Percentiles rank a stretch among this genome's conserved stretches.
phyloP scores from a whole-genome alignment of 495 filamentous ascomycete species.

The Neurospora pannonica region DNA sequence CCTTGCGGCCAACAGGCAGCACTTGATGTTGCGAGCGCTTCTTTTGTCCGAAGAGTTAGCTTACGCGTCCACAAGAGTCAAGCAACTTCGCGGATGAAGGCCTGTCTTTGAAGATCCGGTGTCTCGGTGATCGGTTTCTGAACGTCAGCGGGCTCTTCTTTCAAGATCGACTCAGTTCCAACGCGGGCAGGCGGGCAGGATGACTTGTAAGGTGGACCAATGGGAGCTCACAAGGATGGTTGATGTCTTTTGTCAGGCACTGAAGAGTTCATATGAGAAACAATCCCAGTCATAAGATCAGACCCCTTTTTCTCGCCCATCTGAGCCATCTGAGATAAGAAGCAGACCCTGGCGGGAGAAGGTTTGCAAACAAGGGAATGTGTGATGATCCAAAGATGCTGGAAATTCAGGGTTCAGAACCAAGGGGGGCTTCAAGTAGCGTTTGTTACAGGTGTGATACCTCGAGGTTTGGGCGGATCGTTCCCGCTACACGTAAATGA shows the following conservation, averaged over 20 bases:
- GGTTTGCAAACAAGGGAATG: not conserved
- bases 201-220: not conserved
- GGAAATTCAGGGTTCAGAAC: not conserved
- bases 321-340: not conserved
- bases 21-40: not conserved
- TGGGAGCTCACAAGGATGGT: not conserved
- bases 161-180: not conserved
- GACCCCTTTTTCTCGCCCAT: not conserved
- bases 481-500: not conserved
- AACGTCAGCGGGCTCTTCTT: not conserved
- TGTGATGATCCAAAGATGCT: not conserved
- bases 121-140: not conserved
- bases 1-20: not conserved
- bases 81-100: not conserved
- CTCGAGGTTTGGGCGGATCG: not conserved
- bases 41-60: not conserved
- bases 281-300: not conserved
- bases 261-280: not conserved
- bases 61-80: not conserved
- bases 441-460: not conserved
- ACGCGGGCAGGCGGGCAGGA: not conserved
- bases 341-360: not conserved
- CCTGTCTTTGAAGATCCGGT: not conserved
- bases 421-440: not conserved
- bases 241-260: not conserved